phyloP scores from a whole-genome alignment of 495 filamentous ascomycete species.

The Trichoderma asperelloides region DNA sequence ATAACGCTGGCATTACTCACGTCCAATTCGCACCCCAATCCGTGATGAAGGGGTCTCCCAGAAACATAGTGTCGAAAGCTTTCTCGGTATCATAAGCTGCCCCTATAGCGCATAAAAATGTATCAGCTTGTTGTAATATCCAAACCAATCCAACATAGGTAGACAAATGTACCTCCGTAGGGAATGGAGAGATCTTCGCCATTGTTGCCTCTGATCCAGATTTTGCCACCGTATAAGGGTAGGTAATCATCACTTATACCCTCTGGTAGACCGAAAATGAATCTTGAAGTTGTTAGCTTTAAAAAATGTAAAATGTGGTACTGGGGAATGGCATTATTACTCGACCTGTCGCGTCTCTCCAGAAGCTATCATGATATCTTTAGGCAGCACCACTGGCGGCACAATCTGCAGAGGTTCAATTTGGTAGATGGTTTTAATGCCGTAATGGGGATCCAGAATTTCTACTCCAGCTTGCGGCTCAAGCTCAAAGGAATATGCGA shows the following conservation, averaged over 20 bases:
- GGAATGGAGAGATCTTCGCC: constrained; percentile 27
- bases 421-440: neutral
- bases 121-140: constrained; percentile 13
- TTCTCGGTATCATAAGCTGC: constrained; percentile 13
- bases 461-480: constrained; percentile 18
- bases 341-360: constrained; percentile 20
- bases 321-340: neutral
- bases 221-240: constrained; percentile 30
- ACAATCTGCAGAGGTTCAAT: constrained; percentile 7
- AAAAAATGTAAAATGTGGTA: neutral
- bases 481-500: constrained; percentile 26
- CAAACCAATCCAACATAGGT: constrained; percentile 10
- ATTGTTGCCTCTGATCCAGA: constrained; percentile 22
- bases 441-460: neutral
- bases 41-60: constrained; percentile 12
- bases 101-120: neutral
- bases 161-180: constrained; percentile 16
- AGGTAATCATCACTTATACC: constrained; percentile 14
- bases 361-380: constrained; percentile 5
- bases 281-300: neutral
- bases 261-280: constrained; percentile 21
- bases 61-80: constrained; percentile 13
- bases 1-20: neutral
- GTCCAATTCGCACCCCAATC: neutral
- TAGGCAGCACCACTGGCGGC: neutral